These are phyloP conservation scores for thale cress (Arabidopsis thaliana) DNA, from an alignment of 345 rosid species.

Conservation along the genomic window TAIR10.1 NC_003070.9:12068001-12068500, in stretches of 20 bases:
- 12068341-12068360: constrained; percentile 35
- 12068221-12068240: constrained; percentile 12
- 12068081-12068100: not conserved
- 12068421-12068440: constrained; percentile 78
- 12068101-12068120: not conserved
- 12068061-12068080: not conserved
- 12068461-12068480: constrained; percentile 94
- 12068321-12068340: constrained; percentile 23
- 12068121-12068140: not conserved
- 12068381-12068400: constrained; percentile 77
- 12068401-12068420: constrained; percentile 83
- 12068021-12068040: not conserved
- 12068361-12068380: constrained; percentile 52
- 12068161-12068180: not conserved
- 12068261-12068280: not conserved
- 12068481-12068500: constrained; percentile 28
- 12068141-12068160: not conserved
- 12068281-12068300: constrained; percentile 8
- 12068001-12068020: not conserved
- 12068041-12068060: not conserved
- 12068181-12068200: not conserved
- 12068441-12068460: constrained; percentile 80
- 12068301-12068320: not conserved
- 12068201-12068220: constrained; percentile 8
- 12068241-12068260: constrained; percentile 1